Evolutionary conservation across 2,329 filamentous ascomycete genomes (phyloP).

Genomic region (Penicillium nordicum): DNA sequence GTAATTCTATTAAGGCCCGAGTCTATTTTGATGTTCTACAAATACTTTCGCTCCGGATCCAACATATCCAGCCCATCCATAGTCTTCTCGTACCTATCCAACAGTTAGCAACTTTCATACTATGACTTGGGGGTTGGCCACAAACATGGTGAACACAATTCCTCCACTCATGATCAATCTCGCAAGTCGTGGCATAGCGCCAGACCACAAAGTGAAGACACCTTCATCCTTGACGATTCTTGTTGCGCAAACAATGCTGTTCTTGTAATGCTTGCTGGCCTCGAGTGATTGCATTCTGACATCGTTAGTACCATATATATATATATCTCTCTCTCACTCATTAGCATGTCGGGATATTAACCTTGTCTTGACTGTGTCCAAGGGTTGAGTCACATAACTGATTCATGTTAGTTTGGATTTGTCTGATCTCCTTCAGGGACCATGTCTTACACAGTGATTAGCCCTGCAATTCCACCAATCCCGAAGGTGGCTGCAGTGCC

Average conservation of each 20-base stretch:
- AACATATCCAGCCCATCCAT: constrained; percentile 79
- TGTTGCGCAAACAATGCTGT: constrained; percentile 77
- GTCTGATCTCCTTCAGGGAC: neutral
- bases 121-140: constrained; percentile 13
- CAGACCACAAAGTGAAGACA: constrained; percentile 87
- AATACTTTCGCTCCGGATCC: constrained; percentile 80
- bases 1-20: constrained; percentile 13
- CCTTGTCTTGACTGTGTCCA: constrained; percentile 93
- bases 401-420: neutral
- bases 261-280: constrained; percentile 75
- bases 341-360: constrained; percentile 21
- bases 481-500: constrained; percentile 83
- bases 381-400: constrained; percentile 58
- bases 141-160: constrained; percentile 91
- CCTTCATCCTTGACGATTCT: constrained; percentile 88
- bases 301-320: constrained; percentile 11
- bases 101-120: constrained; percentile 11
- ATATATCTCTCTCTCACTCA: too few species aligned
- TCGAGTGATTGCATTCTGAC: constrained; percentile 90
- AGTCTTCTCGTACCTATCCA: constrained; percentile 75
- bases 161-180: constrained; percentile 87
- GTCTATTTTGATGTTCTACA: constrained; percentile 49
- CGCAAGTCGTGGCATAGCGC: constrained; percentile 79
- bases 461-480: constrained; percentile 80
- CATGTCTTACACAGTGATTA: constrained; percentile 73